Base-by-base conservation (phyloP, 257 asterid genomes). In the Striga asiatica region DNA sequence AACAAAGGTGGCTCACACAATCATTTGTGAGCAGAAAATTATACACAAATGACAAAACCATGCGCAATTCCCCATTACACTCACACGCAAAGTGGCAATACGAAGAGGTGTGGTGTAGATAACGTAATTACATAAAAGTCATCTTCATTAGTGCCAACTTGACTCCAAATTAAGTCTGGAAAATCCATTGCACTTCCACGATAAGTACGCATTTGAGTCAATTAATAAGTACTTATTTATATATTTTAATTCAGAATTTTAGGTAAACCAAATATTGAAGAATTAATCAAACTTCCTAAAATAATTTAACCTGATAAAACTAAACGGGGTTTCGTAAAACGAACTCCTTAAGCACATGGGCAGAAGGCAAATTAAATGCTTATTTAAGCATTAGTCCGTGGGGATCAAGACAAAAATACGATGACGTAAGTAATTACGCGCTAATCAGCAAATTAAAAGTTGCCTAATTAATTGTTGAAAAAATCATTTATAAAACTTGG, bases 321-420 rank as follows among this genome's bases (percentile, higher is more conserved):
- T 0, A 6, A 35, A 13, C 47, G 1, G 47, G 47, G 18, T 23
- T 39, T 39, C 52, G 50, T 56, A 31, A 23, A 1, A 8, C 24
- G 23, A 56, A 41, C 62, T 56, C 62, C 39, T 1, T 3, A 18
- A 27, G 50, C 50, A 55, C 49, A 35, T 56, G 21, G 35, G 34
- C 18, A 37, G 61, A 21, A 25, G 38, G 27, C 45, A 38, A 56
- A 23, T 48, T 38, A 38, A 57, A 65, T 47, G 46, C 60, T 12
- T 19, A 24, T 4, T 25, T 46, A 29, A 5, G 8, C 35, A 29
- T 7, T 29, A 5, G 1, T 29, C 6, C 2, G 3, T 29, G 5
- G 35, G 6, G 32, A 47, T 47, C 43, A 45, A 59, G 56, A 28
- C 27, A 47, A n/a, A n/a, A 35, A 13, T 29, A 25, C 5, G 32